phyloP scores from a whole-genome alignment of 2,329 filamentous ascomycete species.

The Pseudocercospora fuligena region DNA sequence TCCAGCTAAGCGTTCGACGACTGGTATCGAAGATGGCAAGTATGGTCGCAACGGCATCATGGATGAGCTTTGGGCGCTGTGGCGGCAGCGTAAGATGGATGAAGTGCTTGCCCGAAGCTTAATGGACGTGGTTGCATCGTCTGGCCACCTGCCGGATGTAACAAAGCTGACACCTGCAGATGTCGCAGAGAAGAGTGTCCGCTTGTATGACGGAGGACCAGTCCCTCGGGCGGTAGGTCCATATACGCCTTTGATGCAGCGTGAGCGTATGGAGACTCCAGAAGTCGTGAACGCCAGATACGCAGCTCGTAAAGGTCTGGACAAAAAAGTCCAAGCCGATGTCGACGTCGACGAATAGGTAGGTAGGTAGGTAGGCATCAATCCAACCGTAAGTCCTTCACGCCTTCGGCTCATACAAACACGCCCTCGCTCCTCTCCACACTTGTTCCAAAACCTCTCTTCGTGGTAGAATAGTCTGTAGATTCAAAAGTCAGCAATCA shows the following conservation, averaged over 20 bases:
- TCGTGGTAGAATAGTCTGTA: constrained; percentile 69
- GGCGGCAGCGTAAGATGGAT: constrained; percentile 86
- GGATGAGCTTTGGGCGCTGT: constrained; percentile 78
- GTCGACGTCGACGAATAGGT: constrained; percentile 27
- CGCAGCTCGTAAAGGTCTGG: constrained; percentile 55
- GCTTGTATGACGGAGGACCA: constrained; percentile 65
- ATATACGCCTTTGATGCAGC: constrained; percentile 63
- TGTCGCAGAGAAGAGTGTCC: constrained; percentile 46
- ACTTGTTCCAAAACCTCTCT: constrained; percentile 80
- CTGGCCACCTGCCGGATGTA: constrained; percentile 37
- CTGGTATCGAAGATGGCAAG: constrained; percentile 59
- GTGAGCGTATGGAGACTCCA: constrained; percentile 61
- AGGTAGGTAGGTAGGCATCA: constrained; percentile 10
- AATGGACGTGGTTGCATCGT: constrained; percentile 63
- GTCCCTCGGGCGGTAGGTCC: constrained; percentile 58
- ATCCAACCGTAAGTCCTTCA: constrained; percentile 35
- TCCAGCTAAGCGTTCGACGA: constrained; percentile 34
- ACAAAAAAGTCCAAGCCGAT: constrained; percentile 16
- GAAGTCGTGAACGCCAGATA: constrained; percentile 68
- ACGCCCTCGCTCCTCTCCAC: constrained; percentile 83
- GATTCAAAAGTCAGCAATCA: constrained; percentile 5
- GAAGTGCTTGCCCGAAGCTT: constrained; percentile 80
- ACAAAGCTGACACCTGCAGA: constrained; percentile 13
- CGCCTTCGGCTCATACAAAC: constrained; percentile 72
- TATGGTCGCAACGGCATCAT: constrained; percentile 70